phyloP scores from a whole-genome alignment of 441 rosid genomes.

The Breynia disticha region DNA sequence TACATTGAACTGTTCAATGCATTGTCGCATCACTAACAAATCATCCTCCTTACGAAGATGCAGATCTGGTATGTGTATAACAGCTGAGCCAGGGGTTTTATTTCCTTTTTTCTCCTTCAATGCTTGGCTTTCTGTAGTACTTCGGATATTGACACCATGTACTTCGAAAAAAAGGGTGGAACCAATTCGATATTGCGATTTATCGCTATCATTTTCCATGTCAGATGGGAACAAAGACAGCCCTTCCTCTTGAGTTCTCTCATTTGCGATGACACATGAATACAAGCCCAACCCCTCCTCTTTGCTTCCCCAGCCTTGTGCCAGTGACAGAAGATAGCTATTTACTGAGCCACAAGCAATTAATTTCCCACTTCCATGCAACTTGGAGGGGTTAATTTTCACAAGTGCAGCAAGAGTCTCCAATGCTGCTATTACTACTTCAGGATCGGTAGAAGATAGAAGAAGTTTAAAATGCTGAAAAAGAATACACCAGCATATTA shows the following conservation, averaged over 20 bases:
- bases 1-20: conserved; percentile 68
- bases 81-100: conserved; percentile 35
- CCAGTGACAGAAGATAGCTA: conserved; percentile 74
- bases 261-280: conserved; percentile 88
- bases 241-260: conserved; percentile 81
- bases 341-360: conserved; percentile 84
- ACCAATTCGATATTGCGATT: conserved; percentile 67
- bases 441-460: conserved; percentile 94
- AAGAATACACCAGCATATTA: conserved; percentile 13
- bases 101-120: conserved; percentile 26
- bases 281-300: conserved; percentile 98
- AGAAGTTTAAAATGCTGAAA: conserved; percentile 93
- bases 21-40: conserved; percentile 68
- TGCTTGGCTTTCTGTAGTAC: neutral
- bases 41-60: conserved; percentile 91
- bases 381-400: conserved; percentile 81
- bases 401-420: conserved; percentile 91
- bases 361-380: conserved; percentile 79
- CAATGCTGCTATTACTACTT: conserved; percentile 74
- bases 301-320: conserved; percentile 99
- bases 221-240: conserved; percentile 78
- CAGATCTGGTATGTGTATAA: conserved; percentile 72
- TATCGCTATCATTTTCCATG: conserved; percentile 43
- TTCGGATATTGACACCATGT: conserved; percentile 51
- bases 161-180: conserved; percentile 92